phyloP scores from a whole-genome alignment of 1,284 basidiomycete genomes.

The Fomitopsis pinicola region DNA sequence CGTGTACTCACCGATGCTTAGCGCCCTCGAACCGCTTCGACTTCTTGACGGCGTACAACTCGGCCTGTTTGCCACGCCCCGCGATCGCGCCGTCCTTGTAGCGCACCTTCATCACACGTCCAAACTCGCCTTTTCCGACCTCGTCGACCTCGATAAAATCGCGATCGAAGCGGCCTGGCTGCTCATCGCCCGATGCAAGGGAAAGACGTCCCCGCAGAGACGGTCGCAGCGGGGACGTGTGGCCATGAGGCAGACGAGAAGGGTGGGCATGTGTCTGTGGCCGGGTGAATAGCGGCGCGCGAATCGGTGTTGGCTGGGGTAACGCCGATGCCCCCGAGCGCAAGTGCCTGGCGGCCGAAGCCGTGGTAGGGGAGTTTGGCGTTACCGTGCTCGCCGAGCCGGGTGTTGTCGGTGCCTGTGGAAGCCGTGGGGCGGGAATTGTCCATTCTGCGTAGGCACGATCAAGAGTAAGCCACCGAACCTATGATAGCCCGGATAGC shows the following conservation, averaged over 20 bases:
- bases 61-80: conserved; percentile 28
- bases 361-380: conserved; percentile 22
- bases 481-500: conserved; percentile 12
- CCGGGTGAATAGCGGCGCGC: conserved; percentile 10
- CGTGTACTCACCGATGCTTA: conserved; percentile 74
- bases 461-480: not conserved
- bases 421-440: conserved; percentile 40
- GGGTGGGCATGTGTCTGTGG: conserved; percentile 23
- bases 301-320: conserved; percentile 5
- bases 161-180: conserved; percentile 64
- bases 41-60: conserved; percentile 89
- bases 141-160: conserved; percentile 81
- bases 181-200: conserved; percentile 32
- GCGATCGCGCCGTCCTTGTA: conserved; percentile 46
- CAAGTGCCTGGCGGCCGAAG: conserved; percentile 13
- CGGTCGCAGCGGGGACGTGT: conserved; percentile 10
- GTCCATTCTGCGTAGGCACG: conserved; percentile 42
- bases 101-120: conserved; percentile 88
- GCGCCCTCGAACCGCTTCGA: conserved; percentile 91
- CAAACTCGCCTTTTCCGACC: conserved; percentile 93
- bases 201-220: conserved; percentile 17
- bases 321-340: not conserved
- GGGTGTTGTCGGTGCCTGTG: conserved; percentile 43
- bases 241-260: conserved; percentile 13
- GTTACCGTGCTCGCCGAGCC: conserved; percentile 32